Percentiles rank a stretch among this genome's conserved stretches.
Conservation (phyloP, 1,284 basidiomycete genomes). For the Stereum hirsutum region DNA sequence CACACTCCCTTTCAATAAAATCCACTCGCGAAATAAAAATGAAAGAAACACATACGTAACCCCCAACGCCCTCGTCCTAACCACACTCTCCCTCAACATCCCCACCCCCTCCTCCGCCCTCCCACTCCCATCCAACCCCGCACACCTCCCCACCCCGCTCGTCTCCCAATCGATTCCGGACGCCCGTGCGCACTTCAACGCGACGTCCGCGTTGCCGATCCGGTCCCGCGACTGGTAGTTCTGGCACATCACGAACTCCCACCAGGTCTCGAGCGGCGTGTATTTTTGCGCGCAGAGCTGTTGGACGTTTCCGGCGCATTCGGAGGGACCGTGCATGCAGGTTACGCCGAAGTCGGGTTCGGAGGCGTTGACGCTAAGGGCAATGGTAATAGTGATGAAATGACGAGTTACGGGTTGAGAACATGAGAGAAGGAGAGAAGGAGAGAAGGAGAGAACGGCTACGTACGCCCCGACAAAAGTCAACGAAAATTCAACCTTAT, state of each 20-base stretch:
- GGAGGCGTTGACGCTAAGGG: slow-evolving; percentile 48
- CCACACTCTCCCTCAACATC: slow-evolving; percentile 53
- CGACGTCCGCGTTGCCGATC: slow-evolving; percentile 61
- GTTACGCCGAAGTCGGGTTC: slow-evolving; percentile 63
- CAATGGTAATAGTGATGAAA: not conserved
- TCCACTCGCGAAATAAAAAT: not conserved
- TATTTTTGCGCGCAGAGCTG: slow-evolving; percentile 71
- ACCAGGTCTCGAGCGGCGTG: slow-evolving; percentile 46
- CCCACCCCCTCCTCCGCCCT: slow-evolving; percentile 49
- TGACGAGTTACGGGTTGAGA: not conserved
- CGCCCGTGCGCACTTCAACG: slow-evolving; percentile 53
- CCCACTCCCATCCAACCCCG: slow-evolving; percentile 47
- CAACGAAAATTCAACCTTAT: slow-evolving; percentile 63
- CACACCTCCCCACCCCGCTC: slow-evolving; percentile 49
- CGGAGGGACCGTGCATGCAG: slow-evolving; percentile 71
- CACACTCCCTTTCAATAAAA: slow-evolving; percentile 5
- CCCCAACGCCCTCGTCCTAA: slow-evolving; percentile 33
- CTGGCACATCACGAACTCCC: slow-evolving; percentile 69
- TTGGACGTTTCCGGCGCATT: slow-evolving; percentile 84
- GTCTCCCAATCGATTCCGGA: slow-evolving; percentile 63
- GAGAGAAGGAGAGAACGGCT: no score
- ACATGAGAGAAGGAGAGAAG: no score
- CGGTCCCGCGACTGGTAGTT: slow-evolving; percentile 58
- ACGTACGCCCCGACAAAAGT: slow-evolving; percentile 70
- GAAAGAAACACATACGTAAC: slow-evolving; percentile 41